A percentile compares a stretch with the other conserved stretches of the same genome.
Conservation (phyloP, 2,329 filamentous ascomycete species). For the Curvularia sp. region DNA sequence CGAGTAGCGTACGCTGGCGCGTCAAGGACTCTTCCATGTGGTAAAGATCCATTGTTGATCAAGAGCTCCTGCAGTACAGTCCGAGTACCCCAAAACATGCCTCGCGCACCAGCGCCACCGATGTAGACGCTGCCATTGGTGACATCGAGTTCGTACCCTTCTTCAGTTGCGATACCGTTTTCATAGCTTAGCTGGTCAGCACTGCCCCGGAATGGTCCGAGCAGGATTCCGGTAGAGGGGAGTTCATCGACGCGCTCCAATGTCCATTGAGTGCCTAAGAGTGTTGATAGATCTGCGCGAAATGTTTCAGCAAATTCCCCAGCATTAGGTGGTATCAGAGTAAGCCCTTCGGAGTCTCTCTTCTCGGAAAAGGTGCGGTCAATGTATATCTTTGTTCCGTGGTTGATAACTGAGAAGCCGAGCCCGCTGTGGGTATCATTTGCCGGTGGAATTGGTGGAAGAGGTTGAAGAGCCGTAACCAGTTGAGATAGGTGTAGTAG, state of each 20-base stretch:
- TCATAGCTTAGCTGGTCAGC: conserved; percentile 54
- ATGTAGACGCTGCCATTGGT: conserved; percentile 46
- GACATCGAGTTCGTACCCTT: conserved; percentile 59
- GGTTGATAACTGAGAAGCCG: conserved; percentile 33
- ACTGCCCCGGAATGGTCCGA: conserved; percentile 46
- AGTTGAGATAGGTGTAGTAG: neutral
- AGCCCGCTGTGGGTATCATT: conserved; percentile 16
- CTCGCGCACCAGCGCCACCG: conserved; percentile 53
- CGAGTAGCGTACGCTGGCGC: conserved; percentile 55
- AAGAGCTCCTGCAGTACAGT: conserved; percentile 55
- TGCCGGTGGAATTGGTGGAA: conserved; percentile 49
- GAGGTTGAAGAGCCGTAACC: conserved; percentile 45
- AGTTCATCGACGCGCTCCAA: conserved; percentile 49
- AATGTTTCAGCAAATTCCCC: conserved; percentile 59
- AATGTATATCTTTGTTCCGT: conserved; percentile 52
- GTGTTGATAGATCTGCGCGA: conserved; percentile 52
- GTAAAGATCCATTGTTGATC: conserved; percentile 45
- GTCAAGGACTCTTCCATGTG: conserved; percentile 44
- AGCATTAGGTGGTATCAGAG: conserved; percentile 60
- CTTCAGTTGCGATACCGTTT: conserved; percentile 56
- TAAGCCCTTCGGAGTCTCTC: conserved; percentile 56
- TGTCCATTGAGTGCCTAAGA: conserved; percentile 54
- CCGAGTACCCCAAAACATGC: conserved; percentile 58
- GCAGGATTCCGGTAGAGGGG: conserved; percentile 53
- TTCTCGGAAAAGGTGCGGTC: conserved; percentile 48